Evolutionary conservation across 306 rosid genomes (phyloP).

Genomic region (Adenanthera pavonina): DNA sequence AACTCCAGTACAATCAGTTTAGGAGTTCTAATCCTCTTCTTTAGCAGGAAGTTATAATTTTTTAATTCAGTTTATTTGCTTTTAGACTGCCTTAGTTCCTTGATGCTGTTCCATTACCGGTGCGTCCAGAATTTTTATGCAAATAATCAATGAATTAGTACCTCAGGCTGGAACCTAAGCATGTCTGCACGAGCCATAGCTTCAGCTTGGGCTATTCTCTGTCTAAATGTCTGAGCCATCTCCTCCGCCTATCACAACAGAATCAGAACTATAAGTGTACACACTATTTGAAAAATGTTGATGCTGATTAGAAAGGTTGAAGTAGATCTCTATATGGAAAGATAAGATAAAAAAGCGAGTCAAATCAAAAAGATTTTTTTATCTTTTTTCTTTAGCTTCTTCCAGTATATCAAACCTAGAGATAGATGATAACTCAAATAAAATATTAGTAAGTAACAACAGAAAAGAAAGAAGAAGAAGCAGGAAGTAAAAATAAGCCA

Average conservation of each 20-base stretch:
- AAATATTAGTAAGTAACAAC: background rate
- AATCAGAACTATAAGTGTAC: conserved; percentile 29
- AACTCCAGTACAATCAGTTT: background rate
- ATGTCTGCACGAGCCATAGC: conserved; percentile 99
- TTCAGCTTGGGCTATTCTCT: conserved; percentile 98
- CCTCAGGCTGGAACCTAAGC: conserved; percentile 96
- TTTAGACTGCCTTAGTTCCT: conserved; percentile 10
- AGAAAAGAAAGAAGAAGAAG: background rate
- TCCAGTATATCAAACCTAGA: conserved; percentile 23
- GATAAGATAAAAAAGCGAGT: conserved; percentile 21
- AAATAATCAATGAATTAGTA: conserved; percentile 46
- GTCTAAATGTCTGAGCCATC: conserved; percentile 96
- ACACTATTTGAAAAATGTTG: conserved; percentile 28
- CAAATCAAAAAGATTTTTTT: background rate
- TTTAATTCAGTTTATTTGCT: background rate
- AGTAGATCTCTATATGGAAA: conserved; percentile 18
- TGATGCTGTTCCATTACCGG: conserved; percentile 21
- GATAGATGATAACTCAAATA: background rate
- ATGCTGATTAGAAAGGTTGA: conserved; percentile 25
- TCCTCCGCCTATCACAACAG: conserved; percentile 82
- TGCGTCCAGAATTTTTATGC: conserved; percentile 17
- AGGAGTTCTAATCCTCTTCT: background rate
- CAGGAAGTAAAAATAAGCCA: conserved; percentile 32
- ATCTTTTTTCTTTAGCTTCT: conserved; percentile 27
- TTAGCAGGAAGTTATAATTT: conserved; percentile 21